Evolutionary conservation across 2,329 filamentous ascomycete genomes (phyloP).

Genomic region (Fusarium chaquense): DNA sequence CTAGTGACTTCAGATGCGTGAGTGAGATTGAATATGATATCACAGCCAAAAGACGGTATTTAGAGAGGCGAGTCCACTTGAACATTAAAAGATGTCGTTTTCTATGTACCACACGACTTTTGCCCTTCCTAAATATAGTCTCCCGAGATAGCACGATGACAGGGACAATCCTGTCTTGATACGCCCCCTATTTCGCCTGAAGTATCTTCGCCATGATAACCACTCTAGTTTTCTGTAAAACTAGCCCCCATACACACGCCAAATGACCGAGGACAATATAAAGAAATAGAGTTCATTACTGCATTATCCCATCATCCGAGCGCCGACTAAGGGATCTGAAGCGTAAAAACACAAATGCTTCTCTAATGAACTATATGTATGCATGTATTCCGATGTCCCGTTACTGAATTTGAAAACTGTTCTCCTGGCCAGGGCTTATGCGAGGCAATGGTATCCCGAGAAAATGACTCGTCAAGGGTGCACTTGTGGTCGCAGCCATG

Average conservation of each 20-base stretch:
- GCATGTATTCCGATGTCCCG: background rate
- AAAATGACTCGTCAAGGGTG: conserved; percentile 38
- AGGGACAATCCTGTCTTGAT: conserved; percentile 6
- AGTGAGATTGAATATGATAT: background rate
- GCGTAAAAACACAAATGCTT: conserved; percentile 1
- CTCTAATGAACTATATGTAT: conserved; percentile 2
- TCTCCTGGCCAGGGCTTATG: conserved; percentile 42
- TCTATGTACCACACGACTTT: conserved; percentile 9
- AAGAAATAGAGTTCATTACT: conserved; percentile 22
- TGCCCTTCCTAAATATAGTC: conserved; percentile 13
- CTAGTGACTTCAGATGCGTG: background rate
- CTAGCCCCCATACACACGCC: conserved; percentile 4
- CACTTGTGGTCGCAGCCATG: conserved; percentile 50
- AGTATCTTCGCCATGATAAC: conserved; percentile 1
- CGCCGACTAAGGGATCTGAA: background rate
- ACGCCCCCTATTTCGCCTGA: conserved; percentile 5
- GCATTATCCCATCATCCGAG: conserved; percentile 7
- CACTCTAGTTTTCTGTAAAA: conserved; percentile 7
- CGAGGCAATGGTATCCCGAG: conserved; percentile 38
- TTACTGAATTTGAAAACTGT: conserved; percentile 24
- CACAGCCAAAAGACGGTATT: background rate
- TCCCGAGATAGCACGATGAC: conserved; percentile 14
- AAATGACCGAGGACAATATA: conserved; percentile 14
- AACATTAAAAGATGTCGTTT: conserved; percentile 18
- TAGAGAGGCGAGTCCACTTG: background rate